Evolutionary conservation across 73 alveolate genomes (phyloP).

Genomic region (Paramecium biaurelia): DNA sequence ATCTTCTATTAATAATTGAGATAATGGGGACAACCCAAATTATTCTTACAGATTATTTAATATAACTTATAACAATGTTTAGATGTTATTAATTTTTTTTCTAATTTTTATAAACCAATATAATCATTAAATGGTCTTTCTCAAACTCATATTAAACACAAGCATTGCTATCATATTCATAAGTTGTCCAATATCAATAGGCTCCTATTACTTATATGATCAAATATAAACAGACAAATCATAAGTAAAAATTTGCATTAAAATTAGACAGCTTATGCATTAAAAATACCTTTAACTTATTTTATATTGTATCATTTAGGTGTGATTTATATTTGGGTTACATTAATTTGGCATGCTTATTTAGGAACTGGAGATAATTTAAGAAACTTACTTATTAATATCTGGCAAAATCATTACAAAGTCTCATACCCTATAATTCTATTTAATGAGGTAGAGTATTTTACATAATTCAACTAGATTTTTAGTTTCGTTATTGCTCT

Average conservation of each 20-base stretch:
- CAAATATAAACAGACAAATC: neutral
- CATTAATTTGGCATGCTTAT: slow-evolving; percentile 1
- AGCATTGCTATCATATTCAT: neutral
- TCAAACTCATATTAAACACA: neutral
- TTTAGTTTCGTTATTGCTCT: slow-evolving; percentile 14
- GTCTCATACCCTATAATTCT: neutral
- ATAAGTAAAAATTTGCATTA: neutral
- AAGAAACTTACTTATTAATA: neutral
- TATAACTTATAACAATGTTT: neutral
- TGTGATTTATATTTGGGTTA: neutral
- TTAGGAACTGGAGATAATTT: neutral
- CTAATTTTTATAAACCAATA: neutral
- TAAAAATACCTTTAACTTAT: neutral
- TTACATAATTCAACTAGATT: neutral
- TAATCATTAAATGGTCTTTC: neutral
- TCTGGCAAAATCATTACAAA: slow-evolving; percentile 8
- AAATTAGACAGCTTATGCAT: neutral
- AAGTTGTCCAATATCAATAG: neutral
- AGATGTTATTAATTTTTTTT: neutral
- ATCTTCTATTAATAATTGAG: neutral
- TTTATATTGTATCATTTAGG: neutral
- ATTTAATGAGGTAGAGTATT: neutral
- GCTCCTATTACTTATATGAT: neutral
- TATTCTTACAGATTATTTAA: neutral
- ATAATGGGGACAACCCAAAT: neutral